phyloP scores from a whole-genome alignment of 805 yeast genomes.

The Metschnikowia sp. region DNA sequence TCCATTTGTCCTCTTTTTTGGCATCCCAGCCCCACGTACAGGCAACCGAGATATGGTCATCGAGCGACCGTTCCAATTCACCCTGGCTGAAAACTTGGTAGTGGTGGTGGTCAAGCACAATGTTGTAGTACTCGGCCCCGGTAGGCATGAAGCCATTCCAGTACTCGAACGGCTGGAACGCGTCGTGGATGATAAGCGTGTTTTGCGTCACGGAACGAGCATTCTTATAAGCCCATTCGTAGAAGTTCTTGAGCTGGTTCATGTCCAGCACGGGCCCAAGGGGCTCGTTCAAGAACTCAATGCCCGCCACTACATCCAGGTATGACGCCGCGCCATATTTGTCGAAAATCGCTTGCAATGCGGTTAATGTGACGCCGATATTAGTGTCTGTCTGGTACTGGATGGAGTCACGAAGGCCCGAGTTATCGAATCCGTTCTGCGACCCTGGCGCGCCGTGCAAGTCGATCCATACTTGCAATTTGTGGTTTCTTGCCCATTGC shows the following conservation, averaged over 20 bases:
- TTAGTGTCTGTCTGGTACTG: constrained; percentile 16
- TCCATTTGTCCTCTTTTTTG: constrained; percentile 17
- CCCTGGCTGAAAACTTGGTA: constrained; percentile 77
- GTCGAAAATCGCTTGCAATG: constrained; percentile 50
- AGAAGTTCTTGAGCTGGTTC: constrained; percentile 56
- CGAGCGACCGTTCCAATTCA: constrained; percentile 57
- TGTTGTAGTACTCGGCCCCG: constrained; percentile 49
- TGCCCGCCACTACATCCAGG: constrained; percentile 73
- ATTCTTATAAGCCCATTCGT: constrained; percentile 57
- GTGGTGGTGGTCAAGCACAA: constrained; percentile 83
- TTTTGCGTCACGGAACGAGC: constrained; percentile 54
- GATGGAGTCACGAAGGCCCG: constrained; percentile 68
- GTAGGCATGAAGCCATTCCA: constrained; percentile 57
- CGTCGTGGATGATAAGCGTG: constrained; percentile 77
- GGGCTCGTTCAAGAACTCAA: constrained; percentile 88
- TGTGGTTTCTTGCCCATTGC: constrained; percentile 63
- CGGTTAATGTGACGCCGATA: constrained; percentile 46
- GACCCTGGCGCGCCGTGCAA: constrained; percentile 97
- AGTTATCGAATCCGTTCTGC: constrained; percentile 94
- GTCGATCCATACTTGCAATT: constrained; percentile 82
- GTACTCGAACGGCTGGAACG: constrained; percentile 54
- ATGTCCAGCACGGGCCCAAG: constrained; percentile 66
- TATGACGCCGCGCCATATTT: constrained; percentile 63
- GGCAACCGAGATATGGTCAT: constrained; percentile 49
- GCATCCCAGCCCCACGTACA: constrained; percentile 18